Percentiles rank a stretch among this genome's conserved stretches.
Evolutionary conservation across 2,329 filamentous ascomycete species (phyloP).

Genomic region (Sporothrix luriei): DNA sequence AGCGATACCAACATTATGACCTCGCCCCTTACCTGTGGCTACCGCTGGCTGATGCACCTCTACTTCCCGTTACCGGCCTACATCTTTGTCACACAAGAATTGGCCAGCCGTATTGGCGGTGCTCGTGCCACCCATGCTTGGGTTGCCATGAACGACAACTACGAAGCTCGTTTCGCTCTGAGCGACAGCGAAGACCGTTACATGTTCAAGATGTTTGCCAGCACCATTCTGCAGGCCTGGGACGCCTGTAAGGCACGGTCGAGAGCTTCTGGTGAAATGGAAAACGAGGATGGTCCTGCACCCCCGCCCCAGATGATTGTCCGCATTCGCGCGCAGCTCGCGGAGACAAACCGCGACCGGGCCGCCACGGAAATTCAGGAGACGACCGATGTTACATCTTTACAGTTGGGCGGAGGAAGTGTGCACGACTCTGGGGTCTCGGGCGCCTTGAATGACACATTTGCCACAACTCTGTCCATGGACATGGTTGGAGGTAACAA

Average conservation of each 20-base stretch:
- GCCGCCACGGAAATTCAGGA: neutral
- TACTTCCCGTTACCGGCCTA: slow-evolving; percentile 50
- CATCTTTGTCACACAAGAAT: slow-evolving; percentile 45
- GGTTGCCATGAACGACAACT: slow-evolving; percentile 43
- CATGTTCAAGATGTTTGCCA: slow-evolving; percentile 29
- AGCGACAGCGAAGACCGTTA: slow-evolving; percentile 17
- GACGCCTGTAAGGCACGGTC: slow-evolving; percentile 27
- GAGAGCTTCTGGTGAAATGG: neutral
- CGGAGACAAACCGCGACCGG: neutral
- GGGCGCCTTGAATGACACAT: neutral
- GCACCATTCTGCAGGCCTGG: slow-evolving; percentile 30
- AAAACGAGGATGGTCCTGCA: neutral
- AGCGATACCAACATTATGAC: slow-evolving; percentile 44
- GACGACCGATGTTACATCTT: neutral
- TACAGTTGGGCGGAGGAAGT: neutral
- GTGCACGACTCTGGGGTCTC: neutral
- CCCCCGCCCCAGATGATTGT: slow-evolving; percentile 17
- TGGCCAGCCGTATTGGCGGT: slow-evolving; percentile 39
- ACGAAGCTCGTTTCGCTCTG: slow-evolving; percentile 35
- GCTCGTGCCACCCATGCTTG: slow-evolving; percentile 41
- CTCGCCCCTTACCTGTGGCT: slow-evolving; percentile 43
- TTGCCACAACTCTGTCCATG: neutral
- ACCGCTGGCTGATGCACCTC: slow-evolving; percentile 43
- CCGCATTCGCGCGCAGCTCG: neutral
- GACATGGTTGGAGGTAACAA: neutral